A percentile compares a stretch with the other conserved stretches of the same genome.
phyloP scores from a whole-genome alignment of 192 early-diverging fungal species.

The Spinellus fusiger region DNA sequence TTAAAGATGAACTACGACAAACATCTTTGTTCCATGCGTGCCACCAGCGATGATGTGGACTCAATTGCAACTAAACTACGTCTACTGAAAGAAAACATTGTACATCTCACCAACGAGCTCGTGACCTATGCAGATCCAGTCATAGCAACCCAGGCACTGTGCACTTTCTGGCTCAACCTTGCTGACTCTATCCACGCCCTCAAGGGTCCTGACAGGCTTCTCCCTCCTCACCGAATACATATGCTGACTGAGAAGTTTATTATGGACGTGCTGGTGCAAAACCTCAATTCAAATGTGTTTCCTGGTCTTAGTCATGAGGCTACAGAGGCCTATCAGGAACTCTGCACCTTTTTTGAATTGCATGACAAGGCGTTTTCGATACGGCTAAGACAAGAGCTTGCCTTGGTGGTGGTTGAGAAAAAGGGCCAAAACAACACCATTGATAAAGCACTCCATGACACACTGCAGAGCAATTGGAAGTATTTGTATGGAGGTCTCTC shows the following conservation, averaged over 20 bases:
- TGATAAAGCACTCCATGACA: neutral
- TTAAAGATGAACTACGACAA: conserved; percentile 15
- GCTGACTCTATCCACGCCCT: conserved; percentile 18
- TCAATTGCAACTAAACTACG: conserved; percentile 32
- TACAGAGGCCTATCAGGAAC: neutral
- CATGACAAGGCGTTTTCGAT: conserved; percentile 1
- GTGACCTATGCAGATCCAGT: neutral
- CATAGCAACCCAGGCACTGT: conserved; percentile 21
- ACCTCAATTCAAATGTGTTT: conserved; percentile 38
- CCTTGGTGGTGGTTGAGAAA: conserved; percentile 2
- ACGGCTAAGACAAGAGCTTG: conserved; percentile 23
- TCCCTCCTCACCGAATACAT: conserved; percentile 30
- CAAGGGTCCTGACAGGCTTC: conserved; percentile 24
- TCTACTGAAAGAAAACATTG: conserved; percentile 26
- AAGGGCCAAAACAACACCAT: neutral
- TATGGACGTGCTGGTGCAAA: conserved; percentile 42
- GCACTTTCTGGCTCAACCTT: conserved; percentile 8
- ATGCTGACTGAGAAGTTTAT: conserved; percentile 49
- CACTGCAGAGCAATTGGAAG: conserved; percentile 9
- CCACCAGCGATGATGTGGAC: conserved; percentile 37
- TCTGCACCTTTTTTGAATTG: neutral
- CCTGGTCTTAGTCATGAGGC: conserved; percentile 12
- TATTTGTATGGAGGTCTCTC: conserved; percentile 22
- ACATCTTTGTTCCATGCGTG: conserved; percentile 30
- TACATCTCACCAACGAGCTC: conserved; percentile 7